Percentiles rank a stretch among this genome's conserved stretches.
Evolutionary conservation across 768 basidiomycete species (phyloP).

Genomic region (Pisolithus microcarpus): DNA sequence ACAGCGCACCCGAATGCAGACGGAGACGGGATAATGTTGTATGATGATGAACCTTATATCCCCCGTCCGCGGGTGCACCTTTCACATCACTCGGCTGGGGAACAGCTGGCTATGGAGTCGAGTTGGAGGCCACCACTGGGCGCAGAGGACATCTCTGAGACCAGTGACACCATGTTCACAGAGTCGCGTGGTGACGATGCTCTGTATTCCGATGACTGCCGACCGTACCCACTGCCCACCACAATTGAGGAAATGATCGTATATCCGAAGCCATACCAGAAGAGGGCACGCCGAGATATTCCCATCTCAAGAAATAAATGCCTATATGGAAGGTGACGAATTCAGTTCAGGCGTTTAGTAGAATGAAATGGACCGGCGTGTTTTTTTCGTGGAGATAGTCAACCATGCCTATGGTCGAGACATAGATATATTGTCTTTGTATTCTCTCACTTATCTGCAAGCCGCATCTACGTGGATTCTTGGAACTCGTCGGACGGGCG

Average conservation of each 20-base stretch:
- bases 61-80: constrained; percentile 40
- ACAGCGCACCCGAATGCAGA: constrained; percentile 39
- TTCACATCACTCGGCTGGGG: constrained; percentile 12
- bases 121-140: constrained; percentile 17
- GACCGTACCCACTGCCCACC: constrained; percentile 48
- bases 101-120: constrained; percentile 25
- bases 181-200: constrained; percentile 16
- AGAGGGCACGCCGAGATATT: constrained; percentile 6
- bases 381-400: too few relatives aligned
- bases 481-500: too few relatives aligned
- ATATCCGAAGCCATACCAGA: constrained; percentile 8
- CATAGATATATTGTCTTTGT: too few relatives aligned
- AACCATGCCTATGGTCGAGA: too few relatives aligned
- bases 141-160: constrained; percentile 15
- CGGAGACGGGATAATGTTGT: constrained; percentile 57
- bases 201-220: constrained; percentile 7
- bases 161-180: constrained; percentile 9
- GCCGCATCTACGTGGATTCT: too few relatives aligned
- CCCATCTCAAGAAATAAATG: constrained; percentile 24
- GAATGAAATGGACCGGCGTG: too few relatives aligned
- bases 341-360: neutral
- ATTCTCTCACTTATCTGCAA: too few relatives aligned
- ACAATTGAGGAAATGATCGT: constrained; percentile 47
- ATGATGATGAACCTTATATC: constrained; percentile 52
- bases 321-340: constrained; percentile 23